phyloP scores from a whole-genome alignment of 805 yeast species.

The Ogataea parapolymorpha region DNA sequence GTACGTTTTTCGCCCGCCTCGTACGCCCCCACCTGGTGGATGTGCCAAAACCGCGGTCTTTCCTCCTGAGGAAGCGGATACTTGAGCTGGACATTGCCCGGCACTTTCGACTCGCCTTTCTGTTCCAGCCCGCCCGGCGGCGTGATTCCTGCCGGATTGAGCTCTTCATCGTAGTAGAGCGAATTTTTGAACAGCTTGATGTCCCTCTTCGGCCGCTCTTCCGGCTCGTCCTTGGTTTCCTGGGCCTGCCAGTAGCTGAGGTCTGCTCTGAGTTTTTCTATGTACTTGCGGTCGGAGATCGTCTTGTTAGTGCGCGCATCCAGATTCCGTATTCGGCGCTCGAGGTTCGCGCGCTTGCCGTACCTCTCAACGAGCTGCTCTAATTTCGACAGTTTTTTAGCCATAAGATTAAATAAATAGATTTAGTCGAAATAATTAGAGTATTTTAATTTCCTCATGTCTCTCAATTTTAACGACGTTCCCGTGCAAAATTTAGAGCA shows the following conservation, averaged over 20 bases:
- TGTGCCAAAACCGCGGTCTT: conserved; percentile 47
- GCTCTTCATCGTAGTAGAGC: conserved; percentile 61
- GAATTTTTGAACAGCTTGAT: conserved; percentile 44
- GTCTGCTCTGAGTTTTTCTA: conserved; percentile 17
- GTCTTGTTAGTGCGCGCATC: conserved; percentile 11
- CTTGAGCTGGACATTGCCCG: conserved; percentile 5
- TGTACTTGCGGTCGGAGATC: conserved; percentile 15
- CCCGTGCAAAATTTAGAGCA: conserved; percentile 65
- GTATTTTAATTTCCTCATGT: background rate
- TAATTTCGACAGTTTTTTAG: conserved; percentile 8
- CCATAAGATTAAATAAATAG: background rate
- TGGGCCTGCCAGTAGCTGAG: conserved; percentile 17
- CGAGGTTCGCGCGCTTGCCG: conserved; percentile 7
- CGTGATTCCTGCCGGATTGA: conserved; percentile 58
- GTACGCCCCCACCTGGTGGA: conserved; percentile 21
- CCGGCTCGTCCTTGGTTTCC: background rate
- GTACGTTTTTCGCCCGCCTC: conserved; percentile 14
- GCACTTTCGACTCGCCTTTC: background rate
- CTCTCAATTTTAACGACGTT: conserved; percentile 35
- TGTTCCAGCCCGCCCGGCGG: conserved; percentile 34
- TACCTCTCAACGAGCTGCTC: conserved; percentile 10
- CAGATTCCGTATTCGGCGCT: conserved; percentile 11
- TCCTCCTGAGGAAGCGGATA: conserved; percentile 37
- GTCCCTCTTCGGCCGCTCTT: conserved; percentile 6
- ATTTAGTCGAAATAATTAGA: too few species aligned